These are phyloP conservation scores for Pythium dissimile DNA, from an alignment of 352 stramenopile genomes.

Conservation along the genomic window DNA sequence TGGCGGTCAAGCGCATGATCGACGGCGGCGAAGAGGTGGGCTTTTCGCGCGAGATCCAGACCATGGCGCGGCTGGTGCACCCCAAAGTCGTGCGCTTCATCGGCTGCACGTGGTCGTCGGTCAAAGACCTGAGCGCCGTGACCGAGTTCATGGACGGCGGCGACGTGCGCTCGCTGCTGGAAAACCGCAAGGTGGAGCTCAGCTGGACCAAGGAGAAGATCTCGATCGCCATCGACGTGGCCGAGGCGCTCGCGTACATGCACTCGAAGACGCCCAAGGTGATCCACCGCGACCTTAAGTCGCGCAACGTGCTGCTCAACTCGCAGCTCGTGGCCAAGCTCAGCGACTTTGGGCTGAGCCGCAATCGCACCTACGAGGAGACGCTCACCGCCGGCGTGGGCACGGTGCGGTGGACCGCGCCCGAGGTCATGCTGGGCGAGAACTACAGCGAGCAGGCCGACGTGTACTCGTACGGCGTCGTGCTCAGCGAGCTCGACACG, in stretches of 20 bases:
- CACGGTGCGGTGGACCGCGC: constrained; percentile 83
- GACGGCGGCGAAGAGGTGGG: constrained; percentile 73
- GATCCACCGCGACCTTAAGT: constrained; percentile 58
- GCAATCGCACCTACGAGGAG: constrained; percentile 84
- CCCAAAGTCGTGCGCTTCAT: constrained; percentile 87
- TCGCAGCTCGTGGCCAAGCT: constrained; percentile 79
- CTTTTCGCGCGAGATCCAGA: constrained; percentile 80
- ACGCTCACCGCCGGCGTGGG: constrained; percentile 79
- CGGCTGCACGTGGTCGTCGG: constrained; percentile 78
- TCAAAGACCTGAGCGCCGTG: constrained; percentile 69
- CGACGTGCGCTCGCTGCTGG: constrained; percentile 77
- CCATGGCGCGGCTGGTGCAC: constrained; percentile 77
- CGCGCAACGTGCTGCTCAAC: constrained; percentile 48
- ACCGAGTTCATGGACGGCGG: constrained; percentile 87
- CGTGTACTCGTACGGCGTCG: constrained; percentile 87
- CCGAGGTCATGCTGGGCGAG: constrained; percentile 85
- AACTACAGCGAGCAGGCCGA: constrained; percentile 86
- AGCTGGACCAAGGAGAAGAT: constrained; percentile 83
- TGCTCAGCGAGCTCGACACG: constrained; percentile 84
- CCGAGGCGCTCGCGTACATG: constrained; percentile 79
- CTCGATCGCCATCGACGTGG: constrained; percentile 80
- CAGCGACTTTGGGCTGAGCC: constrained; percentile 79
- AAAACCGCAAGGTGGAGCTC: constrained; percentile 79
- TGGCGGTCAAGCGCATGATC: constrained; percentile 87
- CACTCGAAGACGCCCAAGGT: constrained; percentile 80